These are phyloP conservation scores for Saccharomyces hybrid DNA, from an alignment of 1,139 yeast genomes.

Conservation along the genomic window DNA sequence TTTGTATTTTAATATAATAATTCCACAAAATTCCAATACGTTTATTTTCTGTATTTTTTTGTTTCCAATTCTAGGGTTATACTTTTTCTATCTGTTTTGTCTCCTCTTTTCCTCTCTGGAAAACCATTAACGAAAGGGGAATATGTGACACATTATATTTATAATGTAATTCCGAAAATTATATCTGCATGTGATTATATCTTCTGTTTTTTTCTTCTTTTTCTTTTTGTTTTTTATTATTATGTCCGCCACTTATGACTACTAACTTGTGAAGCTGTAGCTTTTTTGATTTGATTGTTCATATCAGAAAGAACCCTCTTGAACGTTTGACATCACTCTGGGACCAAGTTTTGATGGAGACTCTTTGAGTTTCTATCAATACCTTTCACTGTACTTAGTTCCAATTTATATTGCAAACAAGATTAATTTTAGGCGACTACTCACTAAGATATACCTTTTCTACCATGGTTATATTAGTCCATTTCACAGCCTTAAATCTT, in stretches of 20 bases:
- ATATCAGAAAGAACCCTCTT: background rate
- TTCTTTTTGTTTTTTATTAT: background rate
- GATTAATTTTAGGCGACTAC: background rate
- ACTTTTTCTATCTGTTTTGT: background rate
- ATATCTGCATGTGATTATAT: background rate
- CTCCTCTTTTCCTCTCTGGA: background rate
- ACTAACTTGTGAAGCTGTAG: background rate
- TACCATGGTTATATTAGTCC: conserved; percentile 3
- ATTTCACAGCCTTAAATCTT: conserved; percentile 1
- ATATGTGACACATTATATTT: background rate
- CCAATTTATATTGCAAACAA: conserved; percentile 2
- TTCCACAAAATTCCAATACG: background rate
- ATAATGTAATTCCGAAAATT: background rate
- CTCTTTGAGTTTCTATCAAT: background rate
- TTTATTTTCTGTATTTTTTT: background rate
- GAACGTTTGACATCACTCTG: conserved; percentile 1
- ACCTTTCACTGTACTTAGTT: conserved; percentile 1
- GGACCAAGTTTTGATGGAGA: background rate
- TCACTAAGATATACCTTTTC: conserved; percentile 2
- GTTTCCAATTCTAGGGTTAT: background rate
- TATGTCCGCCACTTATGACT: background rate
- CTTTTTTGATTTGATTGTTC: background rate
- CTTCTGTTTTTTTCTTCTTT: background rate
- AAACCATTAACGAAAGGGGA: background rate
- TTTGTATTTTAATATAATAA: background rate